A percentile compares a stretch with the other conserved stretches of the same genome.
phyloP scores from a whole-genome alignment of 2,329 filamentous ascomycete species.

The Exophiala xenobiotica region DNA sequence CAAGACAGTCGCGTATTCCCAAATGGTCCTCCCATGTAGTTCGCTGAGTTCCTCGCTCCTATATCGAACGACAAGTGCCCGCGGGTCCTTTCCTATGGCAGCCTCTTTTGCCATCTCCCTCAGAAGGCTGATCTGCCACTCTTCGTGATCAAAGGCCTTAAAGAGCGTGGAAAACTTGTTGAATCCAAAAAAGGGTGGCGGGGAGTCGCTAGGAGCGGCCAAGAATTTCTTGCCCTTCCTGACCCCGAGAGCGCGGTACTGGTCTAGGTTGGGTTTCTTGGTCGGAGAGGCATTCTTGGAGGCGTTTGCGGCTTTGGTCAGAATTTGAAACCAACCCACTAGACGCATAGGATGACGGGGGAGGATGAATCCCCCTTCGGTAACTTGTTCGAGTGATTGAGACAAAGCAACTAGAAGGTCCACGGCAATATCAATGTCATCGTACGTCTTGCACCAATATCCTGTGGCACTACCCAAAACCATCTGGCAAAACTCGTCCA shows the following conservation, averaged over 20 bases:
- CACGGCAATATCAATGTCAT: background rate
- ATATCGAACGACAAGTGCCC: background rate
- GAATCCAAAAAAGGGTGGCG: background rate
- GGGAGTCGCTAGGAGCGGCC: background rate
- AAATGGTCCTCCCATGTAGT: background rate
- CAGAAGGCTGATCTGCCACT: background rate
- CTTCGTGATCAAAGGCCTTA: background rate
- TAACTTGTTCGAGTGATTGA: background rate
- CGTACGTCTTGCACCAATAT: background rate
- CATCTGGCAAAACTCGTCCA: constrained; percentile 17
- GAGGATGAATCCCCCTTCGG: background rate
- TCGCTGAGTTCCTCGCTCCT: background rate
- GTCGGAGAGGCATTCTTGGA: background rate
- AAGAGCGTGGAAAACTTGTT: background rate
- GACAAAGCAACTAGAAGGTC: background rate
- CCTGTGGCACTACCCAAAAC: background rate
- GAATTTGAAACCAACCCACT: background rate
- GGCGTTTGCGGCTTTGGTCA: background rate
- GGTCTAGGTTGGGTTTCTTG: background rate
- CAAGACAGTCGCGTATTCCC: background rate
- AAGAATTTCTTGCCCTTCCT: background rate
- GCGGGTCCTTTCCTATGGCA: background rate
- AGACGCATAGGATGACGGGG: background rate
- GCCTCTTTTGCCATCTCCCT: background rate
- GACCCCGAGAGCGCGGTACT: background rate